Conservation (phyloP, 441 rosid species). For the Lagerstroemia fauriei region DNA sequence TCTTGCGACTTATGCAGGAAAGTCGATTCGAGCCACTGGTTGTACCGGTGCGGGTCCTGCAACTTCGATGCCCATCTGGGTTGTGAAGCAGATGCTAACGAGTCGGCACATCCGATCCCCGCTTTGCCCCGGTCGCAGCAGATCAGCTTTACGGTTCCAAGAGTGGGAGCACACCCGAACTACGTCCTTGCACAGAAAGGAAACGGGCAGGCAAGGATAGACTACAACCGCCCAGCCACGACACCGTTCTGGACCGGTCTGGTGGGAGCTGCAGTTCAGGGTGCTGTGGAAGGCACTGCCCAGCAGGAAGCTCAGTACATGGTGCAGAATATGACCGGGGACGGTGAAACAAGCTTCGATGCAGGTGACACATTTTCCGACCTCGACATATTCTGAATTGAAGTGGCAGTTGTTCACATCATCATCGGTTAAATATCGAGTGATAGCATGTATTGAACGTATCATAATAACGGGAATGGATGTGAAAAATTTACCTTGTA, state of each 20-base stretch:
- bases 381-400: neutral
- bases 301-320: neutral
- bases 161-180: too few species aligned
- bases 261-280: neutral
- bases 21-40: neutral
- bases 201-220: neutral
- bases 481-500: too few species aligned
- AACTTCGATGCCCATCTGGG: neutral
- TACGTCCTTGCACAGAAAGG: too few species aligned
- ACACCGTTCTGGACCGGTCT: neutral
- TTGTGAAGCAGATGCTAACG: neutral
- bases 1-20: neutral
- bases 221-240: neutral
- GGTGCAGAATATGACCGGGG: neutral
- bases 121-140: too few species aligned
- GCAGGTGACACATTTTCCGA: neutral
- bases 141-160: too few species aligned
- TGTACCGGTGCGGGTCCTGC: constrained; percentile 1
- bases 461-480: too few species aligned
- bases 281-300: neutral
- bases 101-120: neutral
- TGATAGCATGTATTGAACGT: neutral
- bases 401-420: neutral
- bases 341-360: neutral
- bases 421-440: neutral